Evolutionary conservation across 495 filamentous ascomycete species (phyloP), one percentile per base, ranked within the genome.

Genomic region (Penicillium egyptiacum): DNA sequence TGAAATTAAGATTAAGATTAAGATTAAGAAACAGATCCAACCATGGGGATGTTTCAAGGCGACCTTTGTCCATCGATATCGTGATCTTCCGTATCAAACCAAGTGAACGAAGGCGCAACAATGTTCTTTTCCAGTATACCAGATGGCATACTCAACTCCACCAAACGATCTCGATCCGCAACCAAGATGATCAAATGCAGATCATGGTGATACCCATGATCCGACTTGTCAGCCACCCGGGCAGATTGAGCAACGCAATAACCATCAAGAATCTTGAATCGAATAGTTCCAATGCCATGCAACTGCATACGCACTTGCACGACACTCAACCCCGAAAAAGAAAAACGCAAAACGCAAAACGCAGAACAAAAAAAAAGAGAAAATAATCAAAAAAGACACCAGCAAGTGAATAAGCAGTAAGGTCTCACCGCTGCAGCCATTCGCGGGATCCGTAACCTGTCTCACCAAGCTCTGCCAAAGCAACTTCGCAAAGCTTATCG

Each of bases 391-490:
- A 39, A 39, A 39, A 9, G 6, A n/a, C 35, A 17, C 35, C 35
- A 17, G 16, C 35, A 39, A 17, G 16, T 7, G 16, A n/a, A 39
- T 39, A 39, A 17, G 35, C 35, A n/a, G 16, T 17, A 17, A 39
- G 7, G 9, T 11, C 45, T 48, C 17, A 31, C 8, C 28, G 45
- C 10, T 31, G 31, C 3, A 20, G 1, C 45, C 45, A 48, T 12
- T 48, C 45, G 5, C 16, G 7, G 22, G 45, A 48, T 31, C 50
- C 50, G 11, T 28, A 28, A n/a, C 26, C 50, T 5, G 50, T 31
- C 16, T n/a, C 16, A n/a, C 17, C 54, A 53, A 75, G 48, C 55
- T 77, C 73, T 33, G 61, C 70, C 65, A 77, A 44, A 19, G 70
- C 65, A 45, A 51, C 53, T 31, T 51, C 60, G 39, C 74, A 75